These are phyloP conservation scores for Triticum dicoccoides DNA, from an alignment of 176 grass and related monocot genomes.

Conservation along the genomic window DNA sequence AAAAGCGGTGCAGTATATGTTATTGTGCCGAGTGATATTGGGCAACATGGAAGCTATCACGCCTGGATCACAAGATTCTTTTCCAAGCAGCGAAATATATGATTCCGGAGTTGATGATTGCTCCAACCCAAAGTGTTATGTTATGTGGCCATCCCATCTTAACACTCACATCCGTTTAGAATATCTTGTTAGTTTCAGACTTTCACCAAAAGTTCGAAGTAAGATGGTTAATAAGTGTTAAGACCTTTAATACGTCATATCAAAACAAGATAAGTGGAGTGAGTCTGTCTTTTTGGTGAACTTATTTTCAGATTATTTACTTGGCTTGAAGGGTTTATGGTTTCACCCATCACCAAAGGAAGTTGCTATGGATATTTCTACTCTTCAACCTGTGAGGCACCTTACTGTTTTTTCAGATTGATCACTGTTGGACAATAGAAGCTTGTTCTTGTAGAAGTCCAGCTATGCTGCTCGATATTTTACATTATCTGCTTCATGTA, in stretches of 20 bases:
- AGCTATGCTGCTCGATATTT: not conserved
- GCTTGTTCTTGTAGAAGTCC: slow-evolving; percentile 5
- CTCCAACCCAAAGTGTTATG: slow-evolving; percentile 58
- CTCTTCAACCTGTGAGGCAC: slow-evolving; percentile 55
- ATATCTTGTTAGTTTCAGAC: slow-evolving; percentile 76
- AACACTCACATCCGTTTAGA: slow-evolving; percentile 64
- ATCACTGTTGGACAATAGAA: not conserved
- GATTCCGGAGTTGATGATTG: slow-evolving; percentile 57
- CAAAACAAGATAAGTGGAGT: slow-evolving; percentile 13
- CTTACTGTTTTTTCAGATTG: slow-evolving; percentile 2
- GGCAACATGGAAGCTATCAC: slow-evolving; percentile 57
- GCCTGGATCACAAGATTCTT: slow-evolving; percentile 49
- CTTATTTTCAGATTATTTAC: slow-evolving; percentile 81
- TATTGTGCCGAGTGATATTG: slow-evolving; percentile 69
- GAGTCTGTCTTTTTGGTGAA: slow-evolving; percentile 25
- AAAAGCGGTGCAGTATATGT: slow-evolving; percentile 89
- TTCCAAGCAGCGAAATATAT: slow-evolving; percentile 51
- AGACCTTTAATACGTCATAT: slow-evolving; percentile 19
- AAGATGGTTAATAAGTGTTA: slow-evolving; percentile 36
- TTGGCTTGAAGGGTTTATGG: slow-evolving; percentile 63
- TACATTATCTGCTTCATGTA: slow-evolving; percentile 4
- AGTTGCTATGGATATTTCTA: slow-evolving; percentile 44
- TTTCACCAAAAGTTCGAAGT: slow-evolving; percentile 62
- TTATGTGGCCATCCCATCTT: slow-evolving; percentile 57
- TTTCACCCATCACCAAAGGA: slow-evolving; percentile 53